phyloP scores from a whole-genome alignment of 768 basidiomycete species.

The Rhodosporidiobolus odoratus region DNA sequence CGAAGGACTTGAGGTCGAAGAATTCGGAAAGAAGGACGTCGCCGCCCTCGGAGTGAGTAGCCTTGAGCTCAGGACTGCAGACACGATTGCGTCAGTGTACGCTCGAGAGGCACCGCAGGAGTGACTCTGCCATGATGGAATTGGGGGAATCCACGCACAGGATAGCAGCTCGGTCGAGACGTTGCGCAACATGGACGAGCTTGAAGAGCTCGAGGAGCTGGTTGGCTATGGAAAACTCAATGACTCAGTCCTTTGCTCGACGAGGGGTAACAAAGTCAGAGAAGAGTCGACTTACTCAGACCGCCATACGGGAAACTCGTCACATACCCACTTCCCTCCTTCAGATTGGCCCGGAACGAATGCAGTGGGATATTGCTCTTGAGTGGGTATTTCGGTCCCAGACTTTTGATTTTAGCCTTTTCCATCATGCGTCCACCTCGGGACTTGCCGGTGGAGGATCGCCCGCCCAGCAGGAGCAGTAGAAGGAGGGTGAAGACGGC shows the following conservation, averaged over 20 bases:
- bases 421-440: slow-evolving; percentile 1
- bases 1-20: slow-evolving; percentile 31
- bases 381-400: slow-evolving; percentile 25
- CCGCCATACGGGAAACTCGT: slow-evolving; percentile 35
- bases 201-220: slow-evolving; percentile 37
- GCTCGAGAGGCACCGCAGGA: not conserved
- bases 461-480: not conserved
- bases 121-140: no score
- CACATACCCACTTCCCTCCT: slow-evolving; percentile 22
- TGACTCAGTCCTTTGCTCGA: not conserved
- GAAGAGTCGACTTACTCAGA: slow-evolving; percentile 19
- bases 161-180: slow-evolving; percentile 26
- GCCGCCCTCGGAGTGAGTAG: slow-evolving; percentile 27
- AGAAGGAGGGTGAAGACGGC: not conserved
- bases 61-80: slow-evolving; percentile 32
- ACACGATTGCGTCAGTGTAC: not conserved
- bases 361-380: slow-evolving; percentile 27
- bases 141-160: no score
- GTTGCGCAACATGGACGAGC: slow-evolving; percentile 31
- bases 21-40: slow-evolving; percentile 26
- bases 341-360: slow-evolving; percentile 30
- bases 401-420: slow-evolving; percentile 16
- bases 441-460: not conserved
- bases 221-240: slow-evolving; percentile 9
- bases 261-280: not conserved